Evolutionary conservation across 352 stramenopile species (phyloP), one percentile per base, ranked within the genome.

Genomic region (Phytopythium sindhum): DNA sequence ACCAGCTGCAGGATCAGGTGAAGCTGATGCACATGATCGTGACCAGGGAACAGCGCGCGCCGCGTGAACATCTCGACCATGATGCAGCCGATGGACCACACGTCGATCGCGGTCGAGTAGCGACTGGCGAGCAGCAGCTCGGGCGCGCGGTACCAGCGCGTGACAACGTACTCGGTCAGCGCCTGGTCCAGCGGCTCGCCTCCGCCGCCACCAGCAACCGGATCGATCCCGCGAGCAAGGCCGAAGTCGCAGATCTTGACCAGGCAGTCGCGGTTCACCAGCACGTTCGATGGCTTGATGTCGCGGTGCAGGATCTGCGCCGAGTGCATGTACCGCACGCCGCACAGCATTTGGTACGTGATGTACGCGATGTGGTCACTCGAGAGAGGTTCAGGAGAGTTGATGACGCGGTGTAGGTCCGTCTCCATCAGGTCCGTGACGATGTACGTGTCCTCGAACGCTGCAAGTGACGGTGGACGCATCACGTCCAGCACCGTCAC

Each of bases 61-160:
- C 86, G 80, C 2, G 76, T 89, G 56, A 99, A 96, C 66, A 99
- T 92, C 75, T 99, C 98, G 14, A 93, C 97, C 61, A 99, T 90
- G 65, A 99, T 99, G 74, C 98, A 99, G 7, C 97, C 98, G 9
- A 99, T 93, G 61, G 86, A 92, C 95, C 95, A 99, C 11, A 98
- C 71, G 70, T 99, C 96, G 62, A 99, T 96, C 11, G 90, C 80
- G 41, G 96, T 93, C 31, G 90, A 91, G 74, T 99, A 99, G 42
- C 97, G 83, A 71, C 97, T 97, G 8, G 92, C 94, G 21, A 99
- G 75, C 80, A 98, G 70, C 24, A 98, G 78, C 65, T 98, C 95
- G 0, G 95, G 95, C 3, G 94, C 83, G 29, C 95, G 83, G 69
- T 98, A 98, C 95, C 95, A 98, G n/a, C 97, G n/a, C n/a, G n/a